Evolutionary conservation across 768 basidiomycete species (phyloP).

Genomic region (Multifurca ochricompacta): DNA sequence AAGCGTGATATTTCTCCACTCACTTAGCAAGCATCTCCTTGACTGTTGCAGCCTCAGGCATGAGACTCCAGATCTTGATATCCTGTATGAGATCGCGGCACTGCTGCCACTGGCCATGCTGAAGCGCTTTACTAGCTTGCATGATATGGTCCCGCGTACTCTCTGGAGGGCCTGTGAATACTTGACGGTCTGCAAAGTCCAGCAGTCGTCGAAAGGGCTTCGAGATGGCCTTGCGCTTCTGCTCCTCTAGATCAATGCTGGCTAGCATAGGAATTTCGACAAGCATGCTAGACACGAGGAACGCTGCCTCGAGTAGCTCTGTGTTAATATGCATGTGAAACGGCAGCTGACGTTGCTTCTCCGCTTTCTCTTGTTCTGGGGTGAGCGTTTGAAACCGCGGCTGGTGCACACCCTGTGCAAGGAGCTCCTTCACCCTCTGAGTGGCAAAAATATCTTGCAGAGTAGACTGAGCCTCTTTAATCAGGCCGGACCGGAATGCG

Average conservation of each 20-base stretch:
- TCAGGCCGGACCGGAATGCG: slow-evolving; percentile 91
- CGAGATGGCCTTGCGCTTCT: slow-evolving; percentile 88
- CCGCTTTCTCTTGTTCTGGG: slow-evolving; percentile 95
- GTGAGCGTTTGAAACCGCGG: slow-evolving; percentile 80
- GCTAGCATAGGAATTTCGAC: slow-evolving; percentile 95
- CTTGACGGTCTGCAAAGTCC: slow-evolving; percentile 95
- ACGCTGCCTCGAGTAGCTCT: slow-evolving; percentile 93
- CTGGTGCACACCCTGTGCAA: slow-evolving; percentile 94
- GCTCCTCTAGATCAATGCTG: slow-evolving; percentile 89
- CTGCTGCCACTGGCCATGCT: slow-evolving; percentile 95
- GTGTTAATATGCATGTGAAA: slow-evolving; percentile 99
- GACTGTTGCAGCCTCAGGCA: slow-evolving; percentile 81
- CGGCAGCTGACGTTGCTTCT: slow-evolving; percentile 90
- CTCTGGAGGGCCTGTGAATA: slow-evolving; percentile 98
- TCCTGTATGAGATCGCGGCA: slow-evolving; percentile 88
- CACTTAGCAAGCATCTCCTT: slow-evolving; percentile 95
- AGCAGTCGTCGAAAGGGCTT: slow-evolving; percentile 93
- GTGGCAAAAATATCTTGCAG: slow-evolving; percentile 95
- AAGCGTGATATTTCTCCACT: slow-evolving; percentile 23
- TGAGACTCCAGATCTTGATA: slow-evolving; percentile 97
- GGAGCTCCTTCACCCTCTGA: slow-evolving; percentile 92
- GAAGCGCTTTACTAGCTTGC: slow-evolving; percentile 95
- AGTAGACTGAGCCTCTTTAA: slow-evolving; percentile 88
- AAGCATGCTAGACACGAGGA: slow-evolving; percentile 97
- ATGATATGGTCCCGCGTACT: slow-evolving; percentile 98